Evolutionary conservation across 2,329 filamentous ascomycete genomes (phyloP), one percentile per base, ranked within the genome.

Genomic region (Thelonectria rubi): DNA sequence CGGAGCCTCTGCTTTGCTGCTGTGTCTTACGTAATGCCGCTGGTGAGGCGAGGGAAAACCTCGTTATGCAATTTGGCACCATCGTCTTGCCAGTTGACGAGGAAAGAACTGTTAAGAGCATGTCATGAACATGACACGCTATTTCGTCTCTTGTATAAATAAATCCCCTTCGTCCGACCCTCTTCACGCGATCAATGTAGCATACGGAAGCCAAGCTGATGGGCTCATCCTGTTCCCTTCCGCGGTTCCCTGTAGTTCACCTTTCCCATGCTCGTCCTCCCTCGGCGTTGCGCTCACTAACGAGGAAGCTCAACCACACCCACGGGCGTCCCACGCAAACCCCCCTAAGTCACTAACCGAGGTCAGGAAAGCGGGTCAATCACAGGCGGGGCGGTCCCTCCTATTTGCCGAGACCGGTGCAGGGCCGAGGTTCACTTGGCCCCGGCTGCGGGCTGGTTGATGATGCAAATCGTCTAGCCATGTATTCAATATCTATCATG

Each of bases 391-490:
- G 62, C 59, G 49, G 7, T 7, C 34, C 37, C 49, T 49, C 63
- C 63, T 48, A 71, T 71, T 69, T 72, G 61, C 69, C 69, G 69
- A 72, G 63, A 70, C 66, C 62, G 62, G 69, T 70, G 53, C 63
- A 58, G 58, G 67, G 49, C 62, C 65, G 64, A 71, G 69, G 69
- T 61, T 57, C 61, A 61, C 53, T 26, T 57, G 57, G 30, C 47
- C 60, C 56, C 65, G 69, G 69, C 61, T 58, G 61, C 65, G 62
- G 69, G 49, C 60, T 66, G 58, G 54, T 58, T 46, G 52, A 58
- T 61, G 66, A 55, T 58, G 64, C 43, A 17, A 17, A 26, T 7
- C 12, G 60, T 47, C 46, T 32, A 12, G 18, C 18, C 42, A 48
- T 48, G 37, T 49, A 17, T 49, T 26, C 40, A 51, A 56, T 53